phyloP scores from a whole-genome alignment of 441 rosid species.

The Aleurites moluccanus region DNA sequence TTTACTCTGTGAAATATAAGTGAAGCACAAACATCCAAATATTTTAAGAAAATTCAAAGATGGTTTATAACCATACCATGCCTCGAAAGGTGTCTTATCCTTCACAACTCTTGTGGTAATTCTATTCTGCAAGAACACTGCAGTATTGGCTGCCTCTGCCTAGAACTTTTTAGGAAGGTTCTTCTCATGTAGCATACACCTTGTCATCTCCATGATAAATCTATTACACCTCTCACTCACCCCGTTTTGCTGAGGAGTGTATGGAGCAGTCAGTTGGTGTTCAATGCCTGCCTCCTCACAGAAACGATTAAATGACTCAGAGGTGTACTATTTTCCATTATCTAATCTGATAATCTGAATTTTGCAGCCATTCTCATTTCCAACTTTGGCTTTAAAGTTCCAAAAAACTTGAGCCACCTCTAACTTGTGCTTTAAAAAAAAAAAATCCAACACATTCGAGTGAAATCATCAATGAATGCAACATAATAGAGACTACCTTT shows the following conservation, averaged over 20 bases:
- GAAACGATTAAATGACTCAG: neutral
- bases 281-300: conserved; percentile 17
- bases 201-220: conserved; percentile 21
- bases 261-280: conserved; percentile 2
- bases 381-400: conserved; percentile 19
- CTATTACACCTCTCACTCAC: conserved; percentile 11
- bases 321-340: conserved; percentile 21
- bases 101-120: neutral
- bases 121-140: neutral
- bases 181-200: conserved; percentile 5
- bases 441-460: neutral
- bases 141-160: neutral
- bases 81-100: neutral
- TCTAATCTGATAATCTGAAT: conserved; percentile 17
- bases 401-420: neutral
- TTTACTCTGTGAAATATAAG: neutral
- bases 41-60: neutral
- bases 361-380: conserved; percentile 12
- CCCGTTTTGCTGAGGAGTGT: conserved; percentile 22
- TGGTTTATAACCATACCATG: conserved; percentile 4
- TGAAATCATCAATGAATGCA: conserved; percentile 16
- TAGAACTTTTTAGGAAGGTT: neutral
- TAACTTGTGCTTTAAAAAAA: conserved; percentile 1
- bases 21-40: neutral
- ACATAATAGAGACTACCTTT: conserved; percentile 10